Base-by-base conservation (phyloP, 78 protist species). In the Mastigamoeba balamuthi region DNA sequence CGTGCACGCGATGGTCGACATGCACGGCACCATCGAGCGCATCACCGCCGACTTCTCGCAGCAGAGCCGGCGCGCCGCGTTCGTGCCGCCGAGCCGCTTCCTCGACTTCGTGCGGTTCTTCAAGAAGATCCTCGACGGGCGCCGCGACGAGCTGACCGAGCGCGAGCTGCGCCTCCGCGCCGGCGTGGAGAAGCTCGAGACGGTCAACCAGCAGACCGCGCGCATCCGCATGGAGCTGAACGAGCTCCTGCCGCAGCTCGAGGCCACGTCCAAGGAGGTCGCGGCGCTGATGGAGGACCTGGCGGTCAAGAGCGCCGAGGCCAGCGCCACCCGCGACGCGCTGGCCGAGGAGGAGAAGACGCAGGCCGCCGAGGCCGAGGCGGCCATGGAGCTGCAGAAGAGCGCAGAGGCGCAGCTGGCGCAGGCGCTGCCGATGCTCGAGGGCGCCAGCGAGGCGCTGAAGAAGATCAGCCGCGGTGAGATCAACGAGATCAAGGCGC, bases 351-450 rank as follows among this genome's bases (percentile, higher is more conserved):
- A 23, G 2, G 84, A n/a, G 64, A 1, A 78, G 68, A 48, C 41
- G 0, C 67, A 40, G 41, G 71, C 69, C 0, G 30, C 29, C 23
- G 66, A 66, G 69, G 76, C 41, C 29, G 67, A 48, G 70, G 53
- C 38, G 43, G 66, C 3, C 39, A 64, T 10, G 1, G 39, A 9
- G 1, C 71, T 77, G 8, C 65, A 43, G 25, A 64, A 52, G 44
- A 85, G 66, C 37, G 35, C 43, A 33, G 83, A 89, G 35, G 53
- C 48, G 27, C 88, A 84, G 27, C 83, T 94, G 23, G 76, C 68
- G 9, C 88, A 81, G 67, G 97, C 95, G 27, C 29, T 78, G 28
- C 95, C 95, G 6, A 76, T 76, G 7, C 76, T 86, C 35, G 39
- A 82, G 5, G 76, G 74, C 6, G 93, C 97, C 6, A 42, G 66